Percentiles rank a stretch among this genome's conserved stretches.
These are phyloP conservation scores for Articulospora tetracladia DNA, from an alignment of 495 filamentous ascomycete species.

Conservation along the genomic window DNA sequence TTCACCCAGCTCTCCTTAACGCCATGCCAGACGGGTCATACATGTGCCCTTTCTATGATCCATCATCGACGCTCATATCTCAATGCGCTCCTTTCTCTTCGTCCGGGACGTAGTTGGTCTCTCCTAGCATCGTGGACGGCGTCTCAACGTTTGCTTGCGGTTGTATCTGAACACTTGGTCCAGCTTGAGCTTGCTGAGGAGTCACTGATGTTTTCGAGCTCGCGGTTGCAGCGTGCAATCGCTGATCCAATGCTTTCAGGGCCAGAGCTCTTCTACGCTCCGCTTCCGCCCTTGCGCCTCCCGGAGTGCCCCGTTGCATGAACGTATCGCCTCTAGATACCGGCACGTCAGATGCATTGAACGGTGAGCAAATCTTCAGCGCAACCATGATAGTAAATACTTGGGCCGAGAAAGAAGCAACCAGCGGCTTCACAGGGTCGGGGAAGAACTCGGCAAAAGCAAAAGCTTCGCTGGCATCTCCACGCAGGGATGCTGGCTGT, in stretches of 20 bases:
- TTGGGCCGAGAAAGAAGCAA: slow-evolving; percentile 67
- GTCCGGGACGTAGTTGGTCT: slow-evolving; percentile 67
- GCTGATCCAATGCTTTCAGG: slow-evolving; percentile 86
- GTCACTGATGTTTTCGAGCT: slow-evolving; percentile 25
- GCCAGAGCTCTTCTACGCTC: slow-evolving; percentile 87
- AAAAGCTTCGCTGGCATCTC: slow-evolving; percentile 94
- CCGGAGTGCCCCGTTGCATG: slow-evolving; percentile 58
- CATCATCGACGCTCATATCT: not conserved
- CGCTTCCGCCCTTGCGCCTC: slow-evolving; percentile 83
- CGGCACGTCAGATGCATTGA: slow-evolving; percentile 79
- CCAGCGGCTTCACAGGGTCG: slow-evolving; percentile 72
- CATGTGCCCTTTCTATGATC: not conserved
- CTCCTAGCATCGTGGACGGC: slow-evolving; percentile 53
- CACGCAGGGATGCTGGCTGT: slow-evolving; percentile 63
- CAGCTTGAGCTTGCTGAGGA: slow-evolving; percentile 34
- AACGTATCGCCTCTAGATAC: slow-evolving; percentile 56
- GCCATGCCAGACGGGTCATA: slow-evolving; percentile 4
- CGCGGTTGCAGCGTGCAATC: slow-evolving; percentile 76
- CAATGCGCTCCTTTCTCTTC: slow-evolving; percentile 38
- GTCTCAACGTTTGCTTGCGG: slow-evolving; percentile 44
- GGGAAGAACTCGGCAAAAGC: slow-evolving; percentile 95
- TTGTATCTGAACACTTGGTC: slow-evolving; percentile 45
- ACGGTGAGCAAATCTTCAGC: slow-evolving; percentile 75
- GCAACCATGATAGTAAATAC: slow-evolving; percentile 72
- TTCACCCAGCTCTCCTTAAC: slow-evolving; percentile 1